Conservation (phyloP, 164 flowering plant species). For the Aristolochia californica region DNA sequence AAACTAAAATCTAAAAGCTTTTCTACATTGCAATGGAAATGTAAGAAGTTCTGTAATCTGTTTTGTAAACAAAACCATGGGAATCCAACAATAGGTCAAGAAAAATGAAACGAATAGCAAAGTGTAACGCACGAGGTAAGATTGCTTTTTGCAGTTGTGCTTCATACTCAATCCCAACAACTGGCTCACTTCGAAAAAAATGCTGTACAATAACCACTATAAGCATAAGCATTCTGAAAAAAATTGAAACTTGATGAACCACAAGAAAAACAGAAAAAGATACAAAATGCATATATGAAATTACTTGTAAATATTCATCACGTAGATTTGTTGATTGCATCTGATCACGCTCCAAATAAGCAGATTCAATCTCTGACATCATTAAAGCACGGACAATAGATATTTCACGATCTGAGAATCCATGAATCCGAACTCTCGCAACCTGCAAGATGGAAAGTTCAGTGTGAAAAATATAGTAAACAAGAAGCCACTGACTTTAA, state of each 20-base stretch:
- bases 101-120: neutral
- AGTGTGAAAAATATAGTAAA: neutral
- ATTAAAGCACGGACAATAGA: constrained; percentile 60
- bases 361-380: constrained; percentile 94
- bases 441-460: constrained; percentile 30
- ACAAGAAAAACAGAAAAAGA: neutral
- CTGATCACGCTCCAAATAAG: constrained; percentile 93
- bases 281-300: neutral
- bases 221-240: neutral
- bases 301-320: constrained; percentile 82
- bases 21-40: too few species aligned
- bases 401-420: constrained; percentile 91
- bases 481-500: neutral
- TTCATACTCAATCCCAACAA: constrained; percentile 80
- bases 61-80: neutral
- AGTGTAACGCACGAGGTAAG: constrained; percentile 63
- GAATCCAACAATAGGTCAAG: neutral
- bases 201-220: constrained; percentile 37
- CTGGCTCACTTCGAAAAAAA: constrained; percentile 79
- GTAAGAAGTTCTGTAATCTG: neutral
- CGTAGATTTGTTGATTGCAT: constrained; percentile 77
- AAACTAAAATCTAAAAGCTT: neutral
- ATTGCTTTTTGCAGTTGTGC: constrained; percentile 85
- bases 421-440: constrained; percentile 75
- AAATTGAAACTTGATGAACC: too few species aligned